Conservation (phyloP, 148 eudicot genomes). For the Arbutus unedo region DNA sequence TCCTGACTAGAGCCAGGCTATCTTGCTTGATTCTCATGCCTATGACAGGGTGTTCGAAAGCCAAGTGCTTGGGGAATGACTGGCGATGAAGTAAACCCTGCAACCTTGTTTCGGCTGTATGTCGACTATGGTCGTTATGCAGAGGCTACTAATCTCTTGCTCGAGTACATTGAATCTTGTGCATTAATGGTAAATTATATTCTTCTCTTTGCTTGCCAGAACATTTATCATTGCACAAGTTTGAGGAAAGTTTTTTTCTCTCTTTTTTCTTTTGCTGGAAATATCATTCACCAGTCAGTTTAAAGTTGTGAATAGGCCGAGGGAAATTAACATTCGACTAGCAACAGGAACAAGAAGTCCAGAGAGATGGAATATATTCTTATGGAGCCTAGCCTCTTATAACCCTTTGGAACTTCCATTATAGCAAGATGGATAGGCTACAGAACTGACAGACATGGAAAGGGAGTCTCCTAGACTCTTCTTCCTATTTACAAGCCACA, state of each 20-base stretch:
- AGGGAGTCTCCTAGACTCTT: no score
- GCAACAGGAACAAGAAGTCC: neutral
- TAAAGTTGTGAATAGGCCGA: conserved; percentile 4
- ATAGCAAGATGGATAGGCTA: no score
- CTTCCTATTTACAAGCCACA: no score
- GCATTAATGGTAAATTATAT: conserved; percentile 56
- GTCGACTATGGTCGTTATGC: conserved; percentile 82
- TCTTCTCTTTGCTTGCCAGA: neutral
- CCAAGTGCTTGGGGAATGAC: conserved; percentile 63
- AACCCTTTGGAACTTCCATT: no score
- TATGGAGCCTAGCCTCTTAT: no score
- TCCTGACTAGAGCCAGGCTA: neutral
- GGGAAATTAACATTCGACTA: neutral
- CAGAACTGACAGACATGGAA: no score
- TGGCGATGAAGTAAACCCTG: conserved; percentile 79
- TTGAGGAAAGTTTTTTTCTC: neutral
- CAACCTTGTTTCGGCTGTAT: conserved; percentile 77
- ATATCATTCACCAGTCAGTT: neutral
- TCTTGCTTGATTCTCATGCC: conserved; percentile 16
- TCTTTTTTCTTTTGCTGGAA: neutral
- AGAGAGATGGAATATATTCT: no score
- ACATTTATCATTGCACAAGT: conserved; percentile 14
- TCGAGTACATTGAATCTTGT: conserved; percentile 67
- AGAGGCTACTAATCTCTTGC: conserved; percentile 82
- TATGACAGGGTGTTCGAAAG: conserved; percentile 49